Evolutionary conservation across 1,139 yeast genomes (phyloP).

Genomic region (Diutina ranongensis): DNA sequence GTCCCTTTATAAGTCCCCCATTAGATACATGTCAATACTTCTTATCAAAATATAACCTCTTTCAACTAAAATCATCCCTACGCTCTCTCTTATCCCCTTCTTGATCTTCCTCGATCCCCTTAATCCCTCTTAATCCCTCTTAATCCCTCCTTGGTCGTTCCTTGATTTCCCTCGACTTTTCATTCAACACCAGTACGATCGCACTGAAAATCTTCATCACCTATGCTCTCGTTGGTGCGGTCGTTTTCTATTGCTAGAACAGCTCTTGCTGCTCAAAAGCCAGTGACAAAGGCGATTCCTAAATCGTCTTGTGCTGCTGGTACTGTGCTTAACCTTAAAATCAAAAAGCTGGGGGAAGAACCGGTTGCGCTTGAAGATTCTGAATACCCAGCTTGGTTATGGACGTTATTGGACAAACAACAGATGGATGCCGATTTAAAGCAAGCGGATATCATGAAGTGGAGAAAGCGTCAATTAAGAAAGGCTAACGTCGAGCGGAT

Average conservation of each 20-base stretch:
- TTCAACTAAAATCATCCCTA: no score
- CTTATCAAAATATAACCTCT: no score
- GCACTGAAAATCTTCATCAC: neutral
- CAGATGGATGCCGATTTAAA: constrained; percentile 41
- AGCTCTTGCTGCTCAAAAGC: constrained; percentile 7
- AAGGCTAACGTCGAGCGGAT: constrained; percentile 56
- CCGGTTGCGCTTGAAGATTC: constrained; percentile 83
- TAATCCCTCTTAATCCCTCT: no score
- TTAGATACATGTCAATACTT: no score
- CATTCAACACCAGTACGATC: no score
- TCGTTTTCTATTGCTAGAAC: neutral
- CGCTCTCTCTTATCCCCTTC: no score
- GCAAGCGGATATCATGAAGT: constrained; percentile 48
- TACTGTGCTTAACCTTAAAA: constrained; percentile 64
- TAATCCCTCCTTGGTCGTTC: no score
- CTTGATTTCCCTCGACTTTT: no score
- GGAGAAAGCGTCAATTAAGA: constrained; percentile 61
- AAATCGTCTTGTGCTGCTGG: constrained; percentile 57
- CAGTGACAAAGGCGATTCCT: constrained; percentile 9
- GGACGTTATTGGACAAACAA: constrained; percentile 70
- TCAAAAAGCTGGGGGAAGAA: constrained; percentile 70
- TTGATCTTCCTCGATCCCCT: no score
- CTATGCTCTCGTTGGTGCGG: constrained; percentile 2
- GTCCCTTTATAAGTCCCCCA: no score
- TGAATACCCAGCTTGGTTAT: constrained; percentile 92